Evolutionary conservation across 257 asterid species (phyloP).

Genomic region (Orobanche coerulescens): DNA sequence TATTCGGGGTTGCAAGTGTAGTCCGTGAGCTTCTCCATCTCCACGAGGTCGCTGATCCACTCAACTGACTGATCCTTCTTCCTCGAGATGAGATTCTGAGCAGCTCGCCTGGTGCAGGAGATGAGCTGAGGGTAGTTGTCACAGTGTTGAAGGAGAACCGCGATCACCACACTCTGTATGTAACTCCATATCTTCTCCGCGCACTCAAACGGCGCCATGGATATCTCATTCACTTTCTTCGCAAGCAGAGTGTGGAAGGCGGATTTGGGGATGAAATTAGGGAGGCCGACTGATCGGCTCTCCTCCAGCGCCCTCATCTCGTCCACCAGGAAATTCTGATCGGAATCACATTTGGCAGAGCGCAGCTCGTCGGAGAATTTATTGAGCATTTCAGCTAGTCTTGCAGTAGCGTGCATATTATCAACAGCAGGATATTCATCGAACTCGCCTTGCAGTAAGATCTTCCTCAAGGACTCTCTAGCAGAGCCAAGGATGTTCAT

Average conservation of each 20-base stretch:
- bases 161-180: neutral
- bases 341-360: neutral
- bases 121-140: constrained; percentile 30
- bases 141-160: constrained; percentile 17
- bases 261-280: constrained; percentile 22
- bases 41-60: constrained; percentile 25
- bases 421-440: constrained; percentile 31
- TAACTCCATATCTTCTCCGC: constrained; percentile 30
- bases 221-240: constrained; percentile 20
- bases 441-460: constrained; percentile 33
- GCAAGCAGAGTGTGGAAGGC: constrained; percentile 24
- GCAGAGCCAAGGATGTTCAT: constrained; percentile 22
- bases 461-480: constrained; percentile 32
- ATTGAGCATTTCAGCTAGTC: constrained; percentile 22
- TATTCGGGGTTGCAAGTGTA: constrained; percentile 30
- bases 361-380: constrained; percentile 16
- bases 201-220: constrained; percentile 15
- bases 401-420: constrained; percentile 29
- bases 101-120: constrained; percentile 26
- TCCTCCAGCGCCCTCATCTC: constrained; percentile 32
- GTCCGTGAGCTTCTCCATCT: constrained; percentile 32
- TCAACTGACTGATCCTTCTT: constrained; percentile 20
- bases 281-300: constrained; percentile 20
- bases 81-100: constrained; percentile 15
- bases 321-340: constrained; percentile 10